Evolutionary conservation across 2,329 filamentous ascomycete species (phyloP), one percentile per base, ranked within the genome.

Genomic region (Hypomyces perniciosus): DNA sequence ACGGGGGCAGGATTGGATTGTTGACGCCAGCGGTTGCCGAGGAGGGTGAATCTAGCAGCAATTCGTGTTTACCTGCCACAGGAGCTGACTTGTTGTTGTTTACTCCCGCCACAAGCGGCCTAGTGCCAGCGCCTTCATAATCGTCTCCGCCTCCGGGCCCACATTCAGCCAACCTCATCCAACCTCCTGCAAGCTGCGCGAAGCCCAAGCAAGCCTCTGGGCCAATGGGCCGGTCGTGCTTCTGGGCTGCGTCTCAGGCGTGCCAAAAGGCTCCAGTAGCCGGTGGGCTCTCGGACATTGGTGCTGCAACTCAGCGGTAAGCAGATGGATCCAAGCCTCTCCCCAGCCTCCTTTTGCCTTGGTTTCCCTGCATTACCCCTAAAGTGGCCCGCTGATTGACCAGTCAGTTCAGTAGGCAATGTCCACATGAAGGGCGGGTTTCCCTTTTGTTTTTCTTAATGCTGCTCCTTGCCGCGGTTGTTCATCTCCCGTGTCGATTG

Each of bases 1-100:
- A 62, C 62, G 62, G 63, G 64, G 61, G 59, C 56, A 54, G 59
- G 63, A 62, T 64, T 59, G 61, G 62, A 62, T 52, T 48, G 49
- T 54, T 40, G 55, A 52, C 60, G 52, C 56, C 46, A 43, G 38
- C 47, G 40, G 50, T 41, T 41, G 50, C 46, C 38, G 28, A 46
- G 42, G 51, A 63, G 61, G 58, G 62, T 56, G 58, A 56, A 38
- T 54, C 51, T 59, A 61, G 61, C 20, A 53, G 53, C 29, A 47
- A 41, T 48, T 51, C 51, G 50, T 61, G 55, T 61, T 59, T 57
- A 58, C 54, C 43, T 44, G 52, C 40, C 52, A 48, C 45, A 40
- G 40, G 49, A 40, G 34, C 41, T 26, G 46, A 43, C 46, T 47
- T 55, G 44, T 53, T 52, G 47, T 62, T 62, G 61, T 62, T 62